Conservation (phyloP, 805 yeast genomes). For the Cyberlindnera petersonii region DNA sequence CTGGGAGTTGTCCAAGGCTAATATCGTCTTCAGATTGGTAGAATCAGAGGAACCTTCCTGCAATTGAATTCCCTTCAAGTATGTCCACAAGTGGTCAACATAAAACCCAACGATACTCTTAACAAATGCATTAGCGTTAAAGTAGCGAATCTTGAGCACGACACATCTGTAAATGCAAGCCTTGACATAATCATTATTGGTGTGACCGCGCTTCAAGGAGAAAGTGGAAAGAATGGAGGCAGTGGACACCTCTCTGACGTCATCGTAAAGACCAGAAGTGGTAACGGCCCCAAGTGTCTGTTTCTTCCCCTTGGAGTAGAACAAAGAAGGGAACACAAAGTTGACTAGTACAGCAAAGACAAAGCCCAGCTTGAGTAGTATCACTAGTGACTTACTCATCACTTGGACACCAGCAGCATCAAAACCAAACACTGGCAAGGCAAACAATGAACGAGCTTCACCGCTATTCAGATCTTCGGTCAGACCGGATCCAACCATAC, state of each 20-base stretch:
- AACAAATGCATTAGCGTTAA: slow-evolving; percentile 19
- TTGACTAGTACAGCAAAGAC: slow-evolving; percentile 27
- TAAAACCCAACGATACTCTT: slow-evolving; percentile 22
- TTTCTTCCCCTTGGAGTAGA: slow-evolving; percentile 10
- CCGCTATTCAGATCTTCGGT: slow-evolving; percentile 47
- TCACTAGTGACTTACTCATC: slow-evolving; percentile 26
- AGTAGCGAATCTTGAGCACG: slow-evolving; percentile 21
- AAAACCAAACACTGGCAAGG: slow-evolving; percentile 41
- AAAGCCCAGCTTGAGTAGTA: slow-evolving; percentile 27
- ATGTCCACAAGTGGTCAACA: slow-evolving; percentile 27
- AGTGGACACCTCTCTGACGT: slow-evolving; percentile 21
- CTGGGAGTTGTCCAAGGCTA: slow-evolving; percentile 23
- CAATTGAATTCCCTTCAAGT: slow-evolving; percentile 23
- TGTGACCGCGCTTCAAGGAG: slow-evolving; percentile 11
- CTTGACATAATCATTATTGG: slow-evolving; percentile 23
- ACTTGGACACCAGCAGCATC: slow-evolving; percentile 28
- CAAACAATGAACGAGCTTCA: slow-evolving; percentile 41
- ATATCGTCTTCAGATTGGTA: slow-evolving; percentile 26
- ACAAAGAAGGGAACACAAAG: slow-evolving; percentile 24
- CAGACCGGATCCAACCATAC: slow-evolving; percentile 59
- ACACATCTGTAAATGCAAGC: slow-evolving; percentile 26
- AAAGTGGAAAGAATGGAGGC: slow-evolving; percentile 20
- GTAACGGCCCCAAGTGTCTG: background rate
- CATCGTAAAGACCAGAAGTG: slow-evolving; percentile 12
- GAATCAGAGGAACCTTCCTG: slow-evolving; percentile 17